Base-by-base conservation (phyloP, 352 stramenopile genomes). In the Phytophthora litchii region DNA sequence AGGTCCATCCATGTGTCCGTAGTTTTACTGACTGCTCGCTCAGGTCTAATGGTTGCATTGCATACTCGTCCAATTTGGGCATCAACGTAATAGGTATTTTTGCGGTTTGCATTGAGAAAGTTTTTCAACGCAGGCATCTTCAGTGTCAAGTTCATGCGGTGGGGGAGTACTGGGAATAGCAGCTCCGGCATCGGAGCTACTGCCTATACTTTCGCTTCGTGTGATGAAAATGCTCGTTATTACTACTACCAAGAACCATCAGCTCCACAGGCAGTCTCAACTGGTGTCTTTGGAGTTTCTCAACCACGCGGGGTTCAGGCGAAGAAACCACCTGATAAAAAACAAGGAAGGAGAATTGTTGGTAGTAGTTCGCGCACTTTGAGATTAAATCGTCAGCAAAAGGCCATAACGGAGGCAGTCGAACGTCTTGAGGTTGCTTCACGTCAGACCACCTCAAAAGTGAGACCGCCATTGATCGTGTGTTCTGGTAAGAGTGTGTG, bases 231-330 rank as follows among this genome's bases (percentile, higher is more conserved):
- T 32, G 17, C 46, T 8, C 55, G 38, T 17, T 62, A 55, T 32
- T 61, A 72, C 19, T 60, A 72, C 32, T 72, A 72, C 38, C 59
- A 68, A 27, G 58, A 67, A 32, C 53, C 60, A 21, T 17, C 48
- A 29, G 38, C 25, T 16, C 16, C 50, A 31, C 35, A 50, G n/a
- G 31, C 31, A n/a, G 14, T 53, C 14, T 48, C 43, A 23, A n/a
- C 40, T 12, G 44, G 21, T 43, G 17, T 14, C 9, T 46, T 52
- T 10, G 35, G 21, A 21, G 20, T 21, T 11, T 19, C 23, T 1
- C 62, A 59, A 40, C 17, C 17, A 8, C 32, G 21, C 14, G 36
- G 60, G 12, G 32, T 35, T 13, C 20, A 52, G 9, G 27, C 40
- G 0, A 72, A 68, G 47, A 72, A 67, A n/a, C 48, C 56, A 7